Conservation (phyloP, 208 protist species). For the Endotrypanum monterogeii region DNA sequence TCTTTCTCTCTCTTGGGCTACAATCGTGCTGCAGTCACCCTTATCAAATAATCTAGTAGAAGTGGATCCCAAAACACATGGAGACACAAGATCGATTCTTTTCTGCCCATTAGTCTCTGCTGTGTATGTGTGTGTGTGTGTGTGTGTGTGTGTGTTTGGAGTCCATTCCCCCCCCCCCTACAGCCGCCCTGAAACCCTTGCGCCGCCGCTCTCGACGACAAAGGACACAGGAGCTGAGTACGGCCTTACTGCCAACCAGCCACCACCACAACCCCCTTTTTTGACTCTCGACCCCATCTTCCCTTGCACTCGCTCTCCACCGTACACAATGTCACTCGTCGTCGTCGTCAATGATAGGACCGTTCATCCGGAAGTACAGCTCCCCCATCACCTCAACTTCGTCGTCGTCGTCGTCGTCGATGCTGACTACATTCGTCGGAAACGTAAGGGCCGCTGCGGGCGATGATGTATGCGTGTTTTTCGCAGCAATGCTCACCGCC, state of each 20-base stretch:
- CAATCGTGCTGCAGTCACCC: background rate
- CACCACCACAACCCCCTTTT: background rate
- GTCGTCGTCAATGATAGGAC: slow-evolving; percentile 87
- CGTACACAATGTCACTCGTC: slow-evolving; percentile 29
- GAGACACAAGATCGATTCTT: background rate
- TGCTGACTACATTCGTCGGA: slow-evolving; percentile 25
- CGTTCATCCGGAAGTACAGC: slow-evolving; percentile 78
- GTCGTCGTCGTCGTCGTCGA: slow-evolving; percentile 77
- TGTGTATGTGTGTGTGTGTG: background rate
- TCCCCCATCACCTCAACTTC: slow-evolving; percentile 84
- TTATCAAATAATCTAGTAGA: background rate
- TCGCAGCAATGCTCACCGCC: background rate
- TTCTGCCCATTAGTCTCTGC: background rate
- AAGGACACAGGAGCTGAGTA: background rate
- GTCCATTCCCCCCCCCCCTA: too few relatives aligned
- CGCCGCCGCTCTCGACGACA: background rate
- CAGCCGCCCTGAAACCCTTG: background rate
- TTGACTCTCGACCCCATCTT: background rate
- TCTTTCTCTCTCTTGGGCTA: too few relatives aligned
- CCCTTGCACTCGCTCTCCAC: background rate
- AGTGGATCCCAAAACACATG: background rate
- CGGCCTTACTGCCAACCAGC: background rate
- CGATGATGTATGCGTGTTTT: background rate
- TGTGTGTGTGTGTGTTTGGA: background rate
- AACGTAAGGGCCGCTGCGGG: slow-evolving; percentile 18